Conservation (phyloP, 2,329 filamentous ascomycete genomes). For the Penicillium sp. region DNA sequence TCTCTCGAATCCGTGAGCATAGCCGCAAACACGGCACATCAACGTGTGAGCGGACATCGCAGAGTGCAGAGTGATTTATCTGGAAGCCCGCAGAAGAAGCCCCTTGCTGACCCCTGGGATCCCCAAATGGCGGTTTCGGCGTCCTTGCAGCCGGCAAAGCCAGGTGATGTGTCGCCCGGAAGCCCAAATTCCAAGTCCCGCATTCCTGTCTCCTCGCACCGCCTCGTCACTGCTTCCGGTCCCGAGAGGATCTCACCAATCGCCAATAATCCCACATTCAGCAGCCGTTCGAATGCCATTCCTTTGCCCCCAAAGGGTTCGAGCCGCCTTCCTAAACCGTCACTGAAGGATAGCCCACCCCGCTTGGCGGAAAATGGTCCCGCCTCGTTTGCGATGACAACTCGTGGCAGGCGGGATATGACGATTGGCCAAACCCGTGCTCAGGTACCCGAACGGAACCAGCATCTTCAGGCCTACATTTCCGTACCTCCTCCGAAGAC, state of each 20-base stretch:
- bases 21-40: conserved; percentile 16
- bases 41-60: conserved; percentile 26
- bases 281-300: conserved; percentile 26
- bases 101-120: conserved; percentile 27
- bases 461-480: conserved; percentile 67
- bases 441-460: conserved; percentile 47
- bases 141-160: conserved; percentile 27
- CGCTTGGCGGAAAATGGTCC: conserved; percentile 24
- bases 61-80: conserved; percentile 56
- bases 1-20: conserved; percentile 40
- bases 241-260: conserved; percentile 39
- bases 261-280: conserved; percentile 32
- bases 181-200: conserved; percentile 40
- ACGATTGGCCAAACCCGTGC: conserved; percentile 32
- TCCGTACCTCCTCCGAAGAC: conserved; percentile 64
- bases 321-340: conserved; percentile 41
- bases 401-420: conserved; percentile 34
- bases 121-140: conserved; percentile 33
- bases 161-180: conserved; percentile 23
- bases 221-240: conserved; percentile 38
- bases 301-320: conserved; percentile 37
- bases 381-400: conserved; percentile 29
- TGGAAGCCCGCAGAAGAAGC: conserved; percentile 27
- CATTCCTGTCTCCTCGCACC: conserved; percentile 43
- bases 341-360: conserved; percentile 28